Conservation (phyloP, 2,329 filamentous ascomycete species). For the Colletotrichum sp. region DNA sequence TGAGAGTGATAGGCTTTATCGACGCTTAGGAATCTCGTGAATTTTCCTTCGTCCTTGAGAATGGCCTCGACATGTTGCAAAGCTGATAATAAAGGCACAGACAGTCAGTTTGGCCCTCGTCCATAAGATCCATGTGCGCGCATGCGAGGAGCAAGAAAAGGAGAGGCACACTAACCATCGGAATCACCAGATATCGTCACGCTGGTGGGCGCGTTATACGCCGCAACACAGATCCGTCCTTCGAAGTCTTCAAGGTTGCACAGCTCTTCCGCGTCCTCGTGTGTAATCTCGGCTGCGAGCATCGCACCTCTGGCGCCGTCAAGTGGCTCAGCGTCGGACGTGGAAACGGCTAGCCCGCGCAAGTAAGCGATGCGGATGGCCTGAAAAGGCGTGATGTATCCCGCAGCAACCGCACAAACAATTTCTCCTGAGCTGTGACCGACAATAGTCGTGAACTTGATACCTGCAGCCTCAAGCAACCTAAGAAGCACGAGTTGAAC, state of each 20-base stretch:
- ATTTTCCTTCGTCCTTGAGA: not conserved
- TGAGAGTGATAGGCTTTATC: slow-evolving; percentile 32
- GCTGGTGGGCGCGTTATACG: slow-evolving; percentile 24
- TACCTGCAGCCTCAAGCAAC: slow-evolving; percentile 29
- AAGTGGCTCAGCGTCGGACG: not conserved
- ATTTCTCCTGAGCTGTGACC: slow-evolving; percentile 58
- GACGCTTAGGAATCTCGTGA: not conserved
- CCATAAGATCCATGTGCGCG: not conserved
- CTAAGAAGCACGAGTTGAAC: slow-evolving; percentile 33
- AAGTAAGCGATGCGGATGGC: slow-evolving; percentile 52
- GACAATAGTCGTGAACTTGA: slow-evolving; percentile 41
- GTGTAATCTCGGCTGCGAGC: slow-evolving; percentile 26
- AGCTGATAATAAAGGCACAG: not conserved
- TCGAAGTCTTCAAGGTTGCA: slow-evolving; percentile 8
- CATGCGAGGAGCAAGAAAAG: not conserved
- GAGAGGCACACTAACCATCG: slow-evolving; percentile 13
- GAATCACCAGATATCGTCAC: slow-evolving; percentile 31
- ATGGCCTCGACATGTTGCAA: not conserved
- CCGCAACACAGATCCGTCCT: slow-evolving; percentile 26
- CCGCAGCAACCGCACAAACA: slow-evolving; percentile 53
- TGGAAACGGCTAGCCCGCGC: slow-evolving; percentile 37
- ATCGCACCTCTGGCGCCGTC: slow-evolving; percentile 23
- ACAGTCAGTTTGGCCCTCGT: not conserved
- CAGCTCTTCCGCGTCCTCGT: slow-evolving; percentile 13
- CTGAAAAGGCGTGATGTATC: slow-evolving; percentile 40